These are phyloP conservation scores for Stentor roeselii DNA, from an alignment of 73 alveolate species.

Conservation along the genomic window DNA sequence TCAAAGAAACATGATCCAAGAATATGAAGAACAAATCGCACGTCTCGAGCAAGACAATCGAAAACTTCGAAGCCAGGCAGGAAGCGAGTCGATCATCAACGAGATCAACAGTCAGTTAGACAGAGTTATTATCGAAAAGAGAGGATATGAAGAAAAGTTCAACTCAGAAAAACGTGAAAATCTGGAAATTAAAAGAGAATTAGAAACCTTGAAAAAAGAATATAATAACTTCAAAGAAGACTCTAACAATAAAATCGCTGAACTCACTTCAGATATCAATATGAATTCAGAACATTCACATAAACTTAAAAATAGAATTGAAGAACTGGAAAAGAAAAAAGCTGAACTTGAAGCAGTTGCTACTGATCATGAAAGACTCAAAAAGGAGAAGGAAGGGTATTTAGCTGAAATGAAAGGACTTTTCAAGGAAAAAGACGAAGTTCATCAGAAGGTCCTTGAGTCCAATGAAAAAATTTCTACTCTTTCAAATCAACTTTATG, in stretches of 20 bases:
- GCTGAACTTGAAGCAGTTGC: not conserved
- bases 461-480: not conserved
- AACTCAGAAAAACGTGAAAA: not conserved
- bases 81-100: not conserved
- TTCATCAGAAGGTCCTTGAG: conserved; percentile 6
- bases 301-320: not conserved
- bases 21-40: conserved; percentile 7
- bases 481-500: not conserved
- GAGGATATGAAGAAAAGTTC: not conserved
- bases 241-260: not conserved
- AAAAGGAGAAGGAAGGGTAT: not conserved
- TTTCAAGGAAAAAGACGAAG: conserved; percentile 20
- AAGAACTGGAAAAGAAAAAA: conserved; percentile 4
- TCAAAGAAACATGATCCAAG: not conserved
- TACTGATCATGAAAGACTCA: not conserved
- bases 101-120: conserved; percentile 6
- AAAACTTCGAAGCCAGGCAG: not conserved
- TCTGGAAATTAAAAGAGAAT: not conserved
- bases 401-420: not conserved
- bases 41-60: not conserved
- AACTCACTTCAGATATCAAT: not conserved
- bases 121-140: not conserved
- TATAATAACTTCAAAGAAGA: not conserved
- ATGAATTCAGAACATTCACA: not conserved
- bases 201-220: not conserved